Evolutionary conservation across 495 filamentous ascomycete species (phyloP).

Genomic region (Trichoderma virens): DNA sequence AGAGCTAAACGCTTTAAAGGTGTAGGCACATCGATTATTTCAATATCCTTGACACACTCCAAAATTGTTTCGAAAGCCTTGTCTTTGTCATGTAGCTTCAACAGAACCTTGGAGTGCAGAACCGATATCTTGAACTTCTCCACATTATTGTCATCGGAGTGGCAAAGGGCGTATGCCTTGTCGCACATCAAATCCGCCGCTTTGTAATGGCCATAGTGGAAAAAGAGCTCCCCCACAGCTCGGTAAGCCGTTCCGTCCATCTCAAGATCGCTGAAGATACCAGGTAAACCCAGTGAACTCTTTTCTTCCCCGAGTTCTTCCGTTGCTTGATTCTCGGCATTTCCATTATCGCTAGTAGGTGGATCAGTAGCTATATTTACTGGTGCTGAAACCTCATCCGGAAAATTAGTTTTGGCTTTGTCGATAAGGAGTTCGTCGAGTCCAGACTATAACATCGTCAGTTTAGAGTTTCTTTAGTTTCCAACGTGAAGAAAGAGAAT

Average conservation of each 20-base stretch:
- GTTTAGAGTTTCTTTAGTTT: neutral
- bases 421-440: neutral
- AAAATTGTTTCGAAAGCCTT: neutral
- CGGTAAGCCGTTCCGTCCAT: conserved; percentile 9
- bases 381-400: neutral
- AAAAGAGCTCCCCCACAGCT: conserved; percentile 3
- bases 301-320: neutral
- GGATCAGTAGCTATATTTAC: neutral
- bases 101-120: neutral
- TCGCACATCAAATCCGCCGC: conserved; percentile 12
- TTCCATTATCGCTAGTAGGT: neutral
- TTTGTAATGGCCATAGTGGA: neutral
- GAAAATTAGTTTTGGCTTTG: neutral
- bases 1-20: conserved; percentile 9
- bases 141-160: neutral
- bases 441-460: neutral
- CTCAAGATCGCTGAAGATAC: conserved; percentile 4
- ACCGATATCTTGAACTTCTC: neutral
- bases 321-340: neutral
- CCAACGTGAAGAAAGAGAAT: neutral
- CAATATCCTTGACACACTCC: neutral
- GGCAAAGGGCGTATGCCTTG: neutral
- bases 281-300: neutral
- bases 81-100: neutral
- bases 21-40: neutral